phyloP scores from a whole-genome alignment of 2,329 filamentous ascomycete species.

The Ophiocordyceps australis region DNA sequence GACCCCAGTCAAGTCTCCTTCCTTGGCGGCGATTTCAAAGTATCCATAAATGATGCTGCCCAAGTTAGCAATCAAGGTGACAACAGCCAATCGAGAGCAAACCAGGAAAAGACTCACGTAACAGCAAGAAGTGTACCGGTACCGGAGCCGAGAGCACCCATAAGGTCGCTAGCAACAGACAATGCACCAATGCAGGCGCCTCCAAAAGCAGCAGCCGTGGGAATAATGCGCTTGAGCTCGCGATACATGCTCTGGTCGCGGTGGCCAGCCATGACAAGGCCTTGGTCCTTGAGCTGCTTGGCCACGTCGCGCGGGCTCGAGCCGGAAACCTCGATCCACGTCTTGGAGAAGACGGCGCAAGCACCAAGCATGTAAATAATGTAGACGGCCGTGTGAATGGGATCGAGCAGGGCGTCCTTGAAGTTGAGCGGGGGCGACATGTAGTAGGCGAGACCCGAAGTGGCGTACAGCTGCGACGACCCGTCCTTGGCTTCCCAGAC shows the following conservation, averaged over 20 bases:
- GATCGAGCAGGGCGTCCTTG: slow-evolving; percentile 90
- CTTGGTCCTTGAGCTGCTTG: slow-evolving; percentile 99
- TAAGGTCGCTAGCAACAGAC: slow-evolving; percentile 85
- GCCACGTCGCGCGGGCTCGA: slow-evolving; percentile 95
- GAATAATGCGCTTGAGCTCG: slow-evolving; percentile 98
- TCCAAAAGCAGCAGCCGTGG: slow-evolving; percentile 92
- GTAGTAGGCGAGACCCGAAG: slow-evolving; percentile 94
- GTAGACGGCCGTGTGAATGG: slow-evolving; percentile 90
- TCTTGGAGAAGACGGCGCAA: slow-evolving; percentile 98
- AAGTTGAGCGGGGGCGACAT: slow-evolving; percentile 98
- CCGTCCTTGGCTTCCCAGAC: slow-evolving; percentile 97
- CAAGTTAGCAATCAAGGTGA: slow-evolving; percentile 1
- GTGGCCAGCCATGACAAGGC: slow-evolving; percentile 97
- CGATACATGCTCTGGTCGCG: slow-evolving; percentile 99
- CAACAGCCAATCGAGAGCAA: neutral
- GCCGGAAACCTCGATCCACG: slow-evolving; percentile 98
- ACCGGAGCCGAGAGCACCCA: slow-evolving; percentile 88
- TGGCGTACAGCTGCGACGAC: slow-evolving; percentile 84
- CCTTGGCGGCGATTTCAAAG: slow-evolving; percentile 98
- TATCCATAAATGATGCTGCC: slow-evolving; percentile 94
- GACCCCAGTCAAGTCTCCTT: slow-evolving; percentile 81
- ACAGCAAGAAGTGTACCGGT: slow-evolving; percentile 97
- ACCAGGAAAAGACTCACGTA: slow-evolving; percentile 49
- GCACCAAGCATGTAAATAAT: slow-evolving; percentile 96
- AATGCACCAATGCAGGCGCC: slow-evolving; percentile 97